These are phyloP conservation scores for Geranomyces michiganensis DNA, from an alignment of 192 early-diverging fungal species.

Conservation along the genomic window DNA sequence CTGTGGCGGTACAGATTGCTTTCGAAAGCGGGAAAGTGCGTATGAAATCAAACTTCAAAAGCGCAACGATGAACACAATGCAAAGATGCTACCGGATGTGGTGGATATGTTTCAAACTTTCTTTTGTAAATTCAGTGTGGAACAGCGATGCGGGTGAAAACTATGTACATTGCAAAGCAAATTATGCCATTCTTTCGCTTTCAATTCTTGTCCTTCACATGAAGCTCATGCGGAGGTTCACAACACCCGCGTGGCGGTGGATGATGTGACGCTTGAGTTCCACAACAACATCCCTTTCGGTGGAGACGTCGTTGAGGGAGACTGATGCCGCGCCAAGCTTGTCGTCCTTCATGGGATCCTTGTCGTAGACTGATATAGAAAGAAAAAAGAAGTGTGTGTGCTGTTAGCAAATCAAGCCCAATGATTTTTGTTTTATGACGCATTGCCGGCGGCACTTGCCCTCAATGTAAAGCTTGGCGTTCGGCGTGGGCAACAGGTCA, in stretches of 20 bases:
- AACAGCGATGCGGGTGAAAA: too few relatives aligned
- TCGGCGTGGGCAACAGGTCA: background rate
- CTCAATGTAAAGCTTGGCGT: conserved; percentile 14
- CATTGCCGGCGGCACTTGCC: background rate
- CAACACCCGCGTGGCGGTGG: conserved; percentile 11
- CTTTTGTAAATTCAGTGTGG: too few relatives aligned
- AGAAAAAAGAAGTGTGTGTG: background rate
- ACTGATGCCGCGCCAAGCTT: conserved; percentile 14
- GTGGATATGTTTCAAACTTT: too few relatives aligned
- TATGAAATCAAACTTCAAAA: too few relatives aligned
- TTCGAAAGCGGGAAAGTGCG: too few relatives aligned
- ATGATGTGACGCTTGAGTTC: background rate
- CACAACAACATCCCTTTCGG: background rate
- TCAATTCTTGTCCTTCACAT: background rate
- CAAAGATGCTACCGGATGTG: too few relatives aligned
- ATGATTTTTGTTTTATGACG: too few relatives aligned
- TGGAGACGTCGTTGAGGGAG: background rate
- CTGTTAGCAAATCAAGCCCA: background rate
- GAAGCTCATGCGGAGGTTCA: conserved; percentile 14
- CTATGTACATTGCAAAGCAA: too few relatives aligned
- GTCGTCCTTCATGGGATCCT: conserved; percentile 22
- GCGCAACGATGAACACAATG: too few relatives aligned
- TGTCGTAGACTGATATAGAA: conserved; percentile 18
- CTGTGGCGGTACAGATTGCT: background rate
- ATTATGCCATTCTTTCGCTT: too few relatives aligned